phyloP scores from a whole-genome alignment of 257 asterid genomes.

The Solanum okadae region DNA sequence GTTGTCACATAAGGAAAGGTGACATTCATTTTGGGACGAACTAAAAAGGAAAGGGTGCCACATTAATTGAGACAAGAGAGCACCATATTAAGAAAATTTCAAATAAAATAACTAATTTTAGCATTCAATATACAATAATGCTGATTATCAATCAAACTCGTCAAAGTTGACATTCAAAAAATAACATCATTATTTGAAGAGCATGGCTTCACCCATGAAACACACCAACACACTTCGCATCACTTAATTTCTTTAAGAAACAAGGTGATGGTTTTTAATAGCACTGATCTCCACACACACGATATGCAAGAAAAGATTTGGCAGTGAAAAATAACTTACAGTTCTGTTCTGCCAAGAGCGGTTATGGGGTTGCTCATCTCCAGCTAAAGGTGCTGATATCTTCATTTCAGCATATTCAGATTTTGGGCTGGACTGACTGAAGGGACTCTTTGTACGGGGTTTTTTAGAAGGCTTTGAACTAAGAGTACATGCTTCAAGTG shows the following conservation, averaged over 20 bases:
- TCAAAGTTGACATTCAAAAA: not conserved
- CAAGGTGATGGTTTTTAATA: not conserved
- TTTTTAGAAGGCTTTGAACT: slow-evolving; percentile 8
- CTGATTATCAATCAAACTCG: not conserved
- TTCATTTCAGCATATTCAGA: slow-evolving; percentile 9
- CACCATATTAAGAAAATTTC: not conserved
- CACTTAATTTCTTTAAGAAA: not conserved
- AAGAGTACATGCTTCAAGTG: slow-evolving; percentile 4
- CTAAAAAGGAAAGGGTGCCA: not conserved
- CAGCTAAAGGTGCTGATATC: slow-evolving; percentile 11
- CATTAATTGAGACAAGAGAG: not conserved
- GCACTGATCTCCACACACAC: not conserved
- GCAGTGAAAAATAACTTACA: slow-evolving; percentile 34
- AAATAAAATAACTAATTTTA: not conserved
- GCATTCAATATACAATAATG: not conserved
- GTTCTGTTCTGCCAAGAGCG: slow-evolving; percentile 32
- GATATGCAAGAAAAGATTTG: not conserved
- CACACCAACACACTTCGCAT: not conserved
- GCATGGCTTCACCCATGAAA: not conserved
- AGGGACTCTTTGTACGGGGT: slow-evolving; percentile 4
- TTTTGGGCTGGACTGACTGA: slow-evolving; percentile 22
- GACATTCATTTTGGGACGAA: not conserved
- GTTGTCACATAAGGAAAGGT: not conserved
- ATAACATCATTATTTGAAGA: too few species aligned
- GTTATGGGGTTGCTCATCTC: slow-evolving; percentile 21